These are phyloP conservation scores for Neoboletus brunneissimus DNA, from an alignment of 768 basidiomycete genomes.

Conservation along the genomic window DNA sequence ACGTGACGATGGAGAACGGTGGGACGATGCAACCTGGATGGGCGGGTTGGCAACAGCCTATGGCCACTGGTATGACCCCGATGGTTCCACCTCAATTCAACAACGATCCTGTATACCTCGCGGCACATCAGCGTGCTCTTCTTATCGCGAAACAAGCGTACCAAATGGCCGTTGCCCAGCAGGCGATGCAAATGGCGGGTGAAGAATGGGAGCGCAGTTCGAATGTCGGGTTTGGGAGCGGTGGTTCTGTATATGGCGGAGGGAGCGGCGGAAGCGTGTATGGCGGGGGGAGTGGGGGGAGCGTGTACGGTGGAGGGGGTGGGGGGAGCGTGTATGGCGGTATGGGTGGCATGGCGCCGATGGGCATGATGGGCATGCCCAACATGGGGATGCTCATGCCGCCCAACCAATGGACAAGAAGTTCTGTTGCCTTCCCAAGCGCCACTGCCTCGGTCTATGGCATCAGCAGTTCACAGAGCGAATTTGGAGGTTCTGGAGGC, in stretches of 20 bases:
- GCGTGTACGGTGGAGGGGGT: conserved; percentile 34
- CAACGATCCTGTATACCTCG: conserved; percentile 57
- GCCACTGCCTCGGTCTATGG: conserved; percentile 55
- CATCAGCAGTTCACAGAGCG: conserved; percentile 53
- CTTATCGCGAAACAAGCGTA: conserved; percentile 85
- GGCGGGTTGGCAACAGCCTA: conserved; percentile 29
- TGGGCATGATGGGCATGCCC: conserved; percentile 42
- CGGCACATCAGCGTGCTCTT: conserved; percentile 87
- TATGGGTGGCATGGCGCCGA: conserved; percentile 29
- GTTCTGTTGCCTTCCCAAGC: conserved; percentile 50
- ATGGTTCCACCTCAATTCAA: conserved; percentile 42
- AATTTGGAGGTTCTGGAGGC: conserved; percentile 52
- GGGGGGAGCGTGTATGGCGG: conserved; percentile 50
- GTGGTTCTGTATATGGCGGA: conserved; percentile 36
- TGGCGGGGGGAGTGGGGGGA: conserved; percentile 37
- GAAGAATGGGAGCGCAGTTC: conserved; percentile 90
- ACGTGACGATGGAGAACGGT: conserved; percentile 34
- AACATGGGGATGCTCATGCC: conserved; percentile 40
- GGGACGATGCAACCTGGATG: conserved; percentile 36
- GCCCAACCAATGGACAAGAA: conserved; percentile 40
- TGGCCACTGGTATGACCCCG: conserved; percentile 21
- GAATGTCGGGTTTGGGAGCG: conserved; percentile 42
- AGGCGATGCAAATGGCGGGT: conserved; percentile 83
- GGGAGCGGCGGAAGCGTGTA: conserved; percentile 46
- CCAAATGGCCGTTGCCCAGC: conserved; percentile 87